Evolutionary conservation across 2,329 filamentous ascomycete species (phyloP), one percentile per base, ranked within the genome.

Genomic region (Alternaria burnsii): DNA sequence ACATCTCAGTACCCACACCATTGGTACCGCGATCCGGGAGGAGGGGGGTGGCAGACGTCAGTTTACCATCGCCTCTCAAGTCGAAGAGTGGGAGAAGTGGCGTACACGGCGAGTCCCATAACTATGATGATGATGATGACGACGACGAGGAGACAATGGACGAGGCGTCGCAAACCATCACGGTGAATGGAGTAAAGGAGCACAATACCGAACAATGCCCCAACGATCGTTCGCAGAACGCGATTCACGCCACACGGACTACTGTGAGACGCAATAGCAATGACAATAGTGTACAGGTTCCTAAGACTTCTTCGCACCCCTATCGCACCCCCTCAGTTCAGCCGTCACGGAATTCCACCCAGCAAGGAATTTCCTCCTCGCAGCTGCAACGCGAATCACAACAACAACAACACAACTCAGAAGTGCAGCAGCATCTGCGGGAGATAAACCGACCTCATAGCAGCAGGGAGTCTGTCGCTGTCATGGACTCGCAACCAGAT

Each of bases 401-500:
- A 41, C 41, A 56, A 4, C 72, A 71, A 41, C 41, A 56, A 24
- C 69, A 59, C 59, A 60, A 61, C 30, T 54, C 60, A 2, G 60
- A 59, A 12, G 71, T 70, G 4, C 72, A 72, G 10, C 61, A 61
- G 34, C 46, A 62, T 32, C 54, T 62, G 41, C 63, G 55, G 53
- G 58, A 44, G 34, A 41, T 60, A 10, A 57, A 65, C 16, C 67
- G 52, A 48, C 66, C 68, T 5, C 66, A 67, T 28, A 71, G 71
- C 47, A 75, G 70, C 54, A 78, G 73, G 46, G 79, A 80, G 47
- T 73, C 68, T 11, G 75, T 80, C 22, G 78, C 81, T 9, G 73
- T 84, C 18, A 80, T 81, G 58, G 79, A 84, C 58, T 84, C 82
- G 16, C 82, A 83, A 55, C 80, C 80, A 11, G 72, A 77, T 10